phyloP scores from a whole-genome alignment of 2,329 filamentous ascomycete species.

The Helminthosporium solani region DNA sequence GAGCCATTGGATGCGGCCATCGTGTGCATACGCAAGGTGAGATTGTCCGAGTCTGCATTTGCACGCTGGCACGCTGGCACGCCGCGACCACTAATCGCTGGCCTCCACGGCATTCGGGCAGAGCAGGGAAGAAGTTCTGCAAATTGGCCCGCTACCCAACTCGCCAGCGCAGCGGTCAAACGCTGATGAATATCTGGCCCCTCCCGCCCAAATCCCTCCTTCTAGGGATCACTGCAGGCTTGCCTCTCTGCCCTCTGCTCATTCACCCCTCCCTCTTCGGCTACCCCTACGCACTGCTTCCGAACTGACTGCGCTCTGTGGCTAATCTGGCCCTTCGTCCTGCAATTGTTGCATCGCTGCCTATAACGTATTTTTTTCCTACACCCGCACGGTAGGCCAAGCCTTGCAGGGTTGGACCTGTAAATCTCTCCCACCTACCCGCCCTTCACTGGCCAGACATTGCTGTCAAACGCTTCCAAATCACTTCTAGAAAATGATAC shows the following conservation, averaged over 20 bases:
- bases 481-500: conserved; percentile 43
- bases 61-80: conserved; percentile 27
- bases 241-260: conserved; percentile 31
- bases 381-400: conserved; percentile 42
- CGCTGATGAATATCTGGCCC: conserved; percentile 41
- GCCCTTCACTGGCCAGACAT: conserved; percentile 34
- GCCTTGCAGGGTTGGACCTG: conserved; percentile 43
- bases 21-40: conserved; percentile 38
- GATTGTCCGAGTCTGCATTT: conserved; percentile 37
- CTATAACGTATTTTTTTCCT: conserved; percentile 33
- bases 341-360: conserved; percentile 43
- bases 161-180: conserved; percentile 40
- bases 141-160: conserved; percentile 37
- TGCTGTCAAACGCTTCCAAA: conserved; percentile 30
- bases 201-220: conserved; percentile 29
- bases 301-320: conserved; percentile 35
- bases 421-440: conserved; percentile 39
- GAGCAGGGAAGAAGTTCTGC: conserved; percentile 34
- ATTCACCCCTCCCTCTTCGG: conserved; percentile 31
- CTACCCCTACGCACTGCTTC: conserved; percentile 27
- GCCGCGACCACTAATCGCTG: conserved; percentile 34
- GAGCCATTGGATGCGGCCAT: conserved; percentile 32
- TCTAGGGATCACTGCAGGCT: conserved; percentile 38
- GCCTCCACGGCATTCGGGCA: conserved; percentile 36
- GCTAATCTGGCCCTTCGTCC: conserved; percentile 36